These are phyloP conservation scores for Yamagishiella unicocca DNA, from an alignment of 139 green algal genomes.

Conservation along the genomic window DNA sequence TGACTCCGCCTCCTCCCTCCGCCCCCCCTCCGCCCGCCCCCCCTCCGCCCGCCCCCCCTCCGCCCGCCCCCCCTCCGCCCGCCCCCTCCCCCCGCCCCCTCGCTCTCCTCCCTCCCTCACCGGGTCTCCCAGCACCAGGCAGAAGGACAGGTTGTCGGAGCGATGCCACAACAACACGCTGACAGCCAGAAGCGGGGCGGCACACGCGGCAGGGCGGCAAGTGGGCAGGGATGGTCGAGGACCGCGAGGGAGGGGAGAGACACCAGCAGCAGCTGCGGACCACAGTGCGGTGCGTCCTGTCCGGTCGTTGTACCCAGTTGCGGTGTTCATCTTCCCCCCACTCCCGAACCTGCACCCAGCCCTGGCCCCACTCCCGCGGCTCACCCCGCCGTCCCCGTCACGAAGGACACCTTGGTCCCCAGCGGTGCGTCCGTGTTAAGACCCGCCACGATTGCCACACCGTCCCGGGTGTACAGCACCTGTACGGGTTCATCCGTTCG, in stretches of 20 bases:
- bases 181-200: too few species aligned
- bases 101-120: not conserved
- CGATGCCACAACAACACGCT: constrained; percentile 88
- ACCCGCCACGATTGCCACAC: constrained; percentile 84
- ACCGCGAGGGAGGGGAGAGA: too few species aligned
- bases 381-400: constrained; percentile 82
- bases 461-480: constrained; percentile 79
- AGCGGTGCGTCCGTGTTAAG: constrained; percentile 89
- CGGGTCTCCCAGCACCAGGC: constrained; percentile 76
- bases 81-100: not conserved
- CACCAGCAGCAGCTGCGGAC: too few species aligned
- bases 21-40: not conserved
- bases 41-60: not conserved
- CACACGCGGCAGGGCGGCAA: too few species aligned
- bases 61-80: not conserved
- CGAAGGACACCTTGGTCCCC: constrained; percentile 84
- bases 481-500: too few species aligned
- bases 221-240: too few species aligned
- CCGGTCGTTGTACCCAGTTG: too few species aligned
- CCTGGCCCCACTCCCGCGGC: not conserved
- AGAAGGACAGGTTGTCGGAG: constrained; percentile 83
- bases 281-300: too few species aligned
- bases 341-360: too few species aligned
- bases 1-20: too few species aligned
- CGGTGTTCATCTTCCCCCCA: too few species aligned